phyloP scores from a whole-genome alignment of 305 asterid genomes.

The Petunia hybrid region DNA sequence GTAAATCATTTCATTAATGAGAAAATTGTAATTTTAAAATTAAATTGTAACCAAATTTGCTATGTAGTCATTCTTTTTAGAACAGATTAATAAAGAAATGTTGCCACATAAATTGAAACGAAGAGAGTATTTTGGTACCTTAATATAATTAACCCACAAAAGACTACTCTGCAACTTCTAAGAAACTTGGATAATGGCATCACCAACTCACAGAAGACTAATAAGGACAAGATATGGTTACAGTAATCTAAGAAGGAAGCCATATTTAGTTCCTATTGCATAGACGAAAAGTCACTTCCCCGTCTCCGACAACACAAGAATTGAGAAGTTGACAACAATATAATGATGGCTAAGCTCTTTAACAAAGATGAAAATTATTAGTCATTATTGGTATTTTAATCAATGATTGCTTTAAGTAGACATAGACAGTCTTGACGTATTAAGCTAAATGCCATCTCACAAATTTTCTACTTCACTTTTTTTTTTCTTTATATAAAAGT shows the following conservation, averaged over 20 bases:
- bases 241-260: background rate
- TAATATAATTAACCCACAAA: too few species aligned
- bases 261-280: conserved; percentile 2
- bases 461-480: background rate
- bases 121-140: background rate
- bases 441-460: background rate
- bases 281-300: conserved; percentile 1
- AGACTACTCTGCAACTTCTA: too few species aligned
- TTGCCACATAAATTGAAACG: too few species aligned
- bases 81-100: too few species aligned
- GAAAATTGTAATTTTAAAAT: too few species aligned
- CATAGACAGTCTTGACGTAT: background rate
- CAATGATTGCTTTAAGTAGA: conserved; percentile 21
- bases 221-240: background rate
- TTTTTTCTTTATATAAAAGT: background rate
- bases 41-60: too few species aligned
- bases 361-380: background rate
- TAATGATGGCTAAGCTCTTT: background rate
- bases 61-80: too few species aligned
- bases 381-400: conserved; percentile 24
- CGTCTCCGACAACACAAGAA: background rate
- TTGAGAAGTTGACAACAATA: conserved; percentile 22
- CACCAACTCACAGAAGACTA: conserved; percentile 4
- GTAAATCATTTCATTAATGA: too few species aligned
- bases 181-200: background rate